Base-by-base conservation (phyloP, 2,329 filamentous ascomycete genomes). In the Microsporum audouinii region DNA sequence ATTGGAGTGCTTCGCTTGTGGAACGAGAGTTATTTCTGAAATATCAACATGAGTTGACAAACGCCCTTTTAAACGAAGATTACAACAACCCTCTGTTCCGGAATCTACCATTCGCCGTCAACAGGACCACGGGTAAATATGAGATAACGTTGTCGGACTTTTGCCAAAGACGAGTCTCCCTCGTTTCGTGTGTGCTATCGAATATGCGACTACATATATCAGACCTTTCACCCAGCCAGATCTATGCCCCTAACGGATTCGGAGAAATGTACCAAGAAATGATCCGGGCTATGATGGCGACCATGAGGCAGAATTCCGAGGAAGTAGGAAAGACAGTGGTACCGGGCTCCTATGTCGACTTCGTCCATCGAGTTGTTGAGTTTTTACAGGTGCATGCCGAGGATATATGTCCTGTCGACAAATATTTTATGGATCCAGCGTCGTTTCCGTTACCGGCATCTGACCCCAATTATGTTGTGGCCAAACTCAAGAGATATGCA, bases 391-490 rank as follows among this genome's bases (percentile, higher is more conserved):
- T 87, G 65, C 80, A 86, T 64, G 80, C 80, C 0, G 75, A 77
- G 36, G 80, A 71, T 17, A 83, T 85, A 36, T 79, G 77, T 63
- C 75, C 77, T 0, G 75, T 86, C 14, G 78, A 84, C 60, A 69
- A 73, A 0, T 86, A 84, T 73, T 86, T 85, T 70, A 84, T 79
- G 1, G 80, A 85, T 64, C 82, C 83, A 1, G 72, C 76, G 1
- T 76, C 78, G 0, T 87, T 87, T 67, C 84, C 84, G 1, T 72
- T 86, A 3, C 84, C 84, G 4, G 76, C 77, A 2, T 75, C 72
- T 1, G 84, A 87, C 66, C 84, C 84, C 1, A 80, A 77, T 0
- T 87, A 86, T 67, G 82, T 87, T 29, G 79, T 85, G 3, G 83
- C 82, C 6, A 79, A 79, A 61, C 72, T 87, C 36, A 83, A 81